Evolutionary conservation across 306 rosid species (phyloP).

Genomic region (Rosa chinensis): DNA sequence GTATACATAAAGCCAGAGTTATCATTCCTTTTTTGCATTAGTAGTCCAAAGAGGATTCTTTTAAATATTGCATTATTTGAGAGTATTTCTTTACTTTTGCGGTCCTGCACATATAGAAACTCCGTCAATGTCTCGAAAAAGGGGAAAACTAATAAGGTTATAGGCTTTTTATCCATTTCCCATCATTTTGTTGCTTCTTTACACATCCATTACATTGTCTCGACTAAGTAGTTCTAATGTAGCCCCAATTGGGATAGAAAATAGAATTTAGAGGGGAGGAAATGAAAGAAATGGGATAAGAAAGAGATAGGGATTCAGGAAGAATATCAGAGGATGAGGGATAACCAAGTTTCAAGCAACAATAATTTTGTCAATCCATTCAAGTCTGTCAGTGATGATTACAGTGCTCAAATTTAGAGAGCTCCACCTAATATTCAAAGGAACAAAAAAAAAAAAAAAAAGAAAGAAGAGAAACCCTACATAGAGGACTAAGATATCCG

Average conservation of each 20-base stretch:
- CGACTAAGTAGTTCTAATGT: slow-evolving; percentile 7
- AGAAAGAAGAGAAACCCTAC: neutral
- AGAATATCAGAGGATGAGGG: neutral
- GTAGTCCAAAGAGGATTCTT: neutral
- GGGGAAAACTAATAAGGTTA: neutral
- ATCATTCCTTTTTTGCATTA: neutral
- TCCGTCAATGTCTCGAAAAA: neutral
- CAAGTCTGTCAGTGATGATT: neutral
- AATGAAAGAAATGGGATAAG: neutral
- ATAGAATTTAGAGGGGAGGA: neutral
- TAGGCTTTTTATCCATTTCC: neutral
- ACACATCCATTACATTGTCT: neutral
- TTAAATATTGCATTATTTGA: neutral
- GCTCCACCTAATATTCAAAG: neutral
- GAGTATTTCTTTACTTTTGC: neutral
- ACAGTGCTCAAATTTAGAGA: neutral
- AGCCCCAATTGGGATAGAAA: neutral
- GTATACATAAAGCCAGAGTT: neutral
- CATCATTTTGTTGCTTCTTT: slow-evolving; percentile 5
- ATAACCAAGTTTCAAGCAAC: neutral
- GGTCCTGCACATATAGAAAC: neutral
- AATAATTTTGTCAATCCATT: neutral
- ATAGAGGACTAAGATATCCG: neutral
- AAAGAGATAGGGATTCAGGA: neutral
- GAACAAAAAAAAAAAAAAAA: too few species aligned